phyloP scores from a whole-genome alignment of 768 basidiomycete genomes.

The Infundibulicybe gibba region DNA sequence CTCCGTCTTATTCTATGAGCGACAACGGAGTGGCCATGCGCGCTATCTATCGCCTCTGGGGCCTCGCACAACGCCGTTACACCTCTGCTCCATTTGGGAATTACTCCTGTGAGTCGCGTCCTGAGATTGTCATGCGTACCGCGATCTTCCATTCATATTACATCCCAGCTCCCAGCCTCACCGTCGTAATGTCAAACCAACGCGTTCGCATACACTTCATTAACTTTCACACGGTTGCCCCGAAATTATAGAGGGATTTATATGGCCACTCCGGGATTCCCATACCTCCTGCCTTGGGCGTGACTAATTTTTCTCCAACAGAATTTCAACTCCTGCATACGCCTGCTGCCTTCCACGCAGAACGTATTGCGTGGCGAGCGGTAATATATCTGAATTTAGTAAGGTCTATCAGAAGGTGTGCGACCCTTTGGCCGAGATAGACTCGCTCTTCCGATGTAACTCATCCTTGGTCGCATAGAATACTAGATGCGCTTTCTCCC shows the following conservation, averaged over 20 bases:
- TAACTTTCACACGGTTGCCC: too few species aligned
- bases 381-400: conserved; percentile 89
- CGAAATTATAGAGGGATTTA: too few species aligned
- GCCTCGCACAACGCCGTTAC: too few species aligned
- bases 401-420: conserved; percentile 72
- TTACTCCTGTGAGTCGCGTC: too few species aligned
- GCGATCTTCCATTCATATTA: neutral
- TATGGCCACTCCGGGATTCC: neutral
- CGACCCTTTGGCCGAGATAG: conserved; percentile 6
- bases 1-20: conserved; percentile 6
- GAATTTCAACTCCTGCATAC: conserved; percentile 84
- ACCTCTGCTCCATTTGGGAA: too few species aligned
- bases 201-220: too few species aligned
- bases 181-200: too few species aligned
- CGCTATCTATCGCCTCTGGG: too few species aligned
- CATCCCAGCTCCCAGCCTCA: neutral
- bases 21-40: too few species aligned
- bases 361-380: conserved; percentile 82
- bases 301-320: conserved; percentile 21
- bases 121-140: neutral
- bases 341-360: conserved; percentile 71
- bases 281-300: conserved; percentile 3
- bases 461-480: conserved; percentile 37
- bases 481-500: conserved; percentile 70
- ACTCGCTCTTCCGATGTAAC: conserved; percentile 9